Evolutionary conservation across 768 basidiomycete genomes (phyloP), one percentile per base, ranked within the genome.

Genomic region (Mycena latifolia): DNA sequence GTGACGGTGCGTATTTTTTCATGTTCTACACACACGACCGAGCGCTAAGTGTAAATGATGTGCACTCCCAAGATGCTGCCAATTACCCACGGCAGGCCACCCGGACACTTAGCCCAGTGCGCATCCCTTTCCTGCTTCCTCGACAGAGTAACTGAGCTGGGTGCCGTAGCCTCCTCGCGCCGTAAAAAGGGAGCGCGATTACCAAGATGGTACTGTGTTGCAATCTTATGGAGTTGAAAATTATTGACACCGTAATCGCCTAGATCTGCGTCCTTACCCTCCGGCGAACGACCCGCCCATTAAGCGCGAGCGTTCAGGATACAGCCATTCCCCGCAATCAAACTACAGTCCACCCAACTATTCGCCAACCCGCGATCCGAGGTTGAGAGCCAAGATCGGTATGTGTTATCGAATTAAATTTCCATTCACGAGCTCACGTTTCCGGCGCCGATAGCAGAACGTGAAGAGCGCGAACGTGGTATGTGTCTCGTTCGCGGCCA

Each of bases 101-200:
- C 31, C 27, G 48, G 31, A 57, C 63, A 1, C 24, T 35, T 41
- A 58, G 55, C 45, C 50, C 50, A 5, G 63, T 57, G 17, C 41
- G 28, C 22, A 17, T 25, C 25, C 43, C 17, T 20, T 28, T 27
- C 17, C 17, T 37, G 14, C 7, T 28, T 12, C 29, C 20, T 6
- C 9, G 33, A 33, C 8, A 6, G 33, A 35, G 14, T 14, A 14
- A 7, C 33, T 37, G 33, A 3, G 1, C 22, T 54, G 50, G 46
- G 52, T 4, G 17, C 17, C n/a, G 17, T 27, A 57, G 63, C 48
- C 48, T 28, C 29, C 55, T 0, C 55, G 20, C 7, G 27, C 48
- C 12, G 28, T 64, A 0, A 64, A 64, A 41, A 55, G 63, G 15
- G 63, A 64, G 25, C 55, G 55, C 0, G 63, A 63, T 31, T 20